Conservation (phyloP, 2,329 filamentous ascomycete genomes). For the Penicillium sp. region DNA sequence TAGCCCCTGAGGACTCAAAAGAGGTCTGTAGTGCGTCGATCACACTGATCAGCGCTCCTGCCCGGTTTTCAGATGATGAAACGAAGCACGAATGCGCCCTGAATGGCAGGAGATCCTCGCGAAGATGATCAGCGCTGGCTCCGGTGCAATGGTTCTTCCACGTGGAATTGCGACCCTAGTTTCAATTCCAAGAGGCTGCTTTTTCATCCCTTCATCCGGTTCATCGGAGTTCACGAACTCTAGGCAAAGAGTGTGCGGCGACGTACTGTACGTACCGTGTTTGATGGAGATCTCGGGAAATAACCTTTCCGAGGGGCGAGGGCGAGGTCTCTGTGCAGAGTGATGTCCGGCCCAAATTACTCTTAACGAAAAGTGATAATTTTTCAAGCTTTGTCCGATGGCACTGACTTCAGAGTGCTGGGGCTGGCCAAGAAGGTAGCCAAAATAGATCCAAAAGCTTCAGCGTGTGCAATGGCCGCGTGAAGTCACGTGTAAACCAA, state of each 20-base stretch:
- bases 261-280: neutral
- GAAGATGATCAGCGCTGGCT: neutral
- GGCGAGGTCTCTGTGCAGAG: neutral
- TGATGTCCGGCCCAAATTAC: neutral
- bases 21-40: neutral
- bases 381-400: neutral
- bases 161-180: neutral
- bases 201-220: neutral
- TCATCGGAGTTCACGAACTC: neutral
- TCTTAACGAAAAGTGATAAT: neutral
- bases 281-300: neutral
- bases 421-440: neutral
- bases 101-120: neutral
- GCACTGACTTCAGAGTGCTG: neutral
- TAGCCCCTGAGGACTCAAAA: neutral
- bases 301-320: neutral
- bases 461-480: conserved; percentile 3
- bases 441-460: conserved; percentile 7
- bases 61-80: neutral
- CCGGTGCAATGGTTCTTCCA: neutral
- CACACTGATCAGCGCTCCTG: neutral
- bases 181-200: neutral
- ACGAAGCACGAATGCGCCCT: neutral
- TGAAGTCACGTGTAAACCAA: conserved; percentile 1
- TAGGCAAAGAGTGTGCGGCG: neutral